Percentiles rank a stretch among this genome's conserved stretches.
Evolutionary conservation across 176 grass and related monocot genomes (phyloP).

Genomic region (Cocos nucifera): DNA sequence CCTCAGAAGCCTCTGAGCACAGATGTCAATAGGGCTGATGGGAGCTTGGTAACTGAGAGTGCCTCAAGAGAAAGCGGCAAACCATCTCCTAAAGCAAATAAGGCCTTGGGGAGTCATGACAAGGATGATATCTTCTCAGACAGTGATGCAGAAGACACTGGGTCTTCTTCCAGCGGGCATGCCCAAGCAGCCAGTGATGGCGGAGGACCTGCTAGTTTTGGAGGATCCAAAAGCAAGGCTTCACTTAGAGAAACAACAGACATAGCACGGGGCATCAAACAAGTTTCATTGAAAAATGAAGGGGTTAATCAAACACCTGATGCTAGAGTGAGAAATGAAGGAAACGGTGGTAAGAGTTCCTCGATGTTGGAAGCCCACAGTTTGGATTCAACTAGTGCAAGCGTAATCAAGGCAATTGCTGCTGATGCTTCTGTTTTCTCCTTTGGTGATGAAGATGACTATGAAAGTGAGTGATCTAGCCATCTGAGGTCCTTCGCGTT

Average conservation of each 20-base stretch:
- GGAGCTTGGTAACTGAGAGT: background rate
- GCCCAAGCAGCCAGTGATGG: background rate
- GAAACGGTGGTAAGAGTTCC: background rate
- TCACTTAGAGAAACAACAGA: background rate
- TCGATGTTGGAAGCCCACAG: background rate
- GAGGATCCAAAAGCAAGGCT: background rate
- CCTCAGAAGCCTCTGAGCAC: background rate
- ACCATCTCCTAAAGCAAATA: background rate
- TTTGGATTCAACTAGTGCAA: background rate
- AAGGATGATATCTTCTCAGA: conserved; percentile 19
- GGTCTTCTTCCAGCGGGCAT: background rate
- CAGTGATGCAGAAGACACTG: conserved; percentile 5
- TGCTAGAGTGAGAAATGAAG: background rate
- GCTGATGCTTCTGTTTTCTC: conserved; percentile 22
- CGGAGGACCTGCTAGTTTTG: background rate
- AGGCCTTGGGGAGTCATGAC: conserved; percentile 3
- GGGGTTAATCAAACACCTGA: background rate
- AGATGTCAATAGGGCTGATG: background rate
- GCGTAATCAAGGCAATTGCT: conserved; percentile 10
- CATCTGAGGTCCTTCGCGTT: too few species aligned
- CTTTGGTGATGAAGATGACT: conserved; percentile 18
- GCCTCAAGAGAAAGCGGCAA: background rate
- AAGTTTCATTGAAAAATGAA: background rate
- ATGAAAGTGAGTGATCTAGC: conserved; percentile 5
- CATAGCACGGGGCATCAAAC: too few species aligned